Conservation (phyloP, 805 yeast genomes). For the Schwanniomyces occidentalis region DNA sequence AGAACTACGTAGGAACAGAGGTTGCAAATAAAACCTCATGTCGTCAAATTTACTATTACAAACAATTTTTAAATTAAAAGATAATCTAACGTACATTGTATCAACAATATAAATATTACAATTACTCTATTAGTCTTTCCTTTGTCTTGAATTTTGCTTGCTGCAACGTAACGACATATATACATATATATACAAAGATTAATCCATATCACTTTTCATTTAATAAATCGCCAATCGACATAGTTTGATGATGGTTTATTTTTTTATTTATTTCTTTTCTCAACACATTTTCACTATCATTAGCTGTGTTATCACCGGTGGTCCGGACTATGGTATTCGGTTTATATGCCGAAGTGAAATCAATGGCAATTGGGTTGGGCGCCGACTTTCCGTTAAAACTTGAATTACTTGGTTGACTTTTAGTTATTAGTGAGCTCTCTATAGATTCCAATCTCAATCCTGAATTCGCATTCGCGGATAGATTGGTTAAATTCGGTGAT, state of each 20-base stretch:
- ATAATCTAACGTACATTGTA: too few relatives aligned
- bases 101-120: too few relatives aligned
- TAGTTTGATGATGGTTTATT: slow-evolving; percentile 17
- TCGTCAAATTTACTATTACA: too few relatives aligned
- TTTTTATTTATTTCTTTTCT: not conserved
- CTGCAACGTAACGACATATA: too few relatives aligned
- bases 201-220: slow-evolving; percentile 23
- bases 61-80: too few relatives aligned
- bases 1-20: too few relatives aligned
- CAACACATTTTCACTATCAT: not conserved
- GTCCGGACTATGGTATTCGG: not conserved
- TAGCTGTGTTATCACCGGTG: not conserved
- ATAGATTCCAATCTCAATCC: not conserved
- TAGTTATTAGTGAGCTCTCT: not conserved
- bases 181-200: too few relatives aligned
- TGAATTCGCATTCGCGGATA: not conserved
- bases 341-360: slow-evolving; percentile 22
- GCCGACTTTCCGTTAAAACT: slow-evolving; percentile 4
- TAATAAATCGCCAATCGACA: slow-evolving; percentile 43
- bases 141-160: too few relatives aligned
- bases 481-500: not conserved
- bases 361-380: slow-evolving; percentile 25
- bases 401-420: not conserved
- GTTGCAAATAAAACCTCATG: too few relatives aligned
- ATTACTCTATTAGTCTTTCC: too few relatives aligned